phyloP scores from a whole-genome alignment of 768 basidiomycete genomes.

The Lentinula raphanica region DNA sequence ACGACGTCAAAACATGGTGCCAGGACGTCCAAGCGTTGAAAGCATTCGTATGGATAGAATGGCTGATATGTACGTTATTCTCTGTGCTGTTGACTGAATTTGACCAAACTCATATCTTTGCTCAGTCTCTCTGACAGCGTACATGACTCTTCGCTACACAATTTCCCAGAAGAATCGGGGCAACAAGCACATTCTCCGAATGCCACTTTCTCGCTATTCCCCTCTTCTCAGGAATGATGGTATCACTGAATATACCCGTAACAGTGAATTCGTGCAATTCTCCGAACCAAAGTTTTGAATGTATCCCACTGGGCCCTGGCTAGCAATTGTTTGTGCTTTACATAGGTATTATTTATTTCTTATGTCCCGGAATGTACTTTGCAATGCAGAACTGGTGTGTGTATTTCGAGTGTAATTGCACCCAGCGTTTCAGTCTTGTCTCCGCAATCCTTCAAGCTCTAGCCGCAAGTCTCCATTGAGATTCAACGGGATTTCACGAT shows the following conservation, averaged over 20 bases:
- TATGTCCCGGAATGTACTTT: background rate
- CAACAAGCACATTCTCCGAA: conserved; percentile 46
- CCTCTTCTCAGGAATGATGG: conserved; percentile 18
- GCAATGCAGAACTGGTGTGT: background rate
- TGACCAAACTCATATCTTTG: background rate
- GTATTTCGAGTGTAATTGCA: background rate
- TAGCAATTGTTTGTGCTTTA: background rate
- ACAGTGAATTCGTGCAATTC: conserved; percentile 6
- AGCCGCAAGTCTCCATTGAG: too few species aligned
- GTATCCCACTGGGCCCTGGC: background rate
- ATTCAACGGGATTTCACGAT: too few species aligned
- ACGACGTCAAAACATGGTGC: conserved; percentile 48
- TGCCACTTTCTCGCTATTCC: conserved; percentile 45
- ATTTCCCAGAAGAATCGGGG: conserved; percentile 38
- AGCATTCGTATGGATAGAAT: conserved; percentile 55
- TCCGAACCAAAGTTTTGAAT: background rate
- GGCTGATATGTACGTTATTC: conserved; percentile 39
- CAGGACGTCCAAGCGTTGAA: conserved; percentile 49
- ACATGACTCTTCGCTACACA: conserved; percentile 40
- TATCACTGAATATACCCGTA: background rate
- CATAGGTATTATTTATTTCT: background rate
- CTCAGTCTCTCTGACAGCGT: conserved; percentile 37
- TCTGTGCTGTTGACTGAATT: background rate
- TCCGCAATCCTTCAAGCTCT: too few species aligned
- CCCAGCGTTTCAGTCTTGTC: background rate